A percentile compares a stretch with the other conserved stretches of the same genome.
Evolutionary conservation across 2,329 filamentous ascomycete species (phyloP).

Genomic region (Colletotrichum sp.): DNA sequence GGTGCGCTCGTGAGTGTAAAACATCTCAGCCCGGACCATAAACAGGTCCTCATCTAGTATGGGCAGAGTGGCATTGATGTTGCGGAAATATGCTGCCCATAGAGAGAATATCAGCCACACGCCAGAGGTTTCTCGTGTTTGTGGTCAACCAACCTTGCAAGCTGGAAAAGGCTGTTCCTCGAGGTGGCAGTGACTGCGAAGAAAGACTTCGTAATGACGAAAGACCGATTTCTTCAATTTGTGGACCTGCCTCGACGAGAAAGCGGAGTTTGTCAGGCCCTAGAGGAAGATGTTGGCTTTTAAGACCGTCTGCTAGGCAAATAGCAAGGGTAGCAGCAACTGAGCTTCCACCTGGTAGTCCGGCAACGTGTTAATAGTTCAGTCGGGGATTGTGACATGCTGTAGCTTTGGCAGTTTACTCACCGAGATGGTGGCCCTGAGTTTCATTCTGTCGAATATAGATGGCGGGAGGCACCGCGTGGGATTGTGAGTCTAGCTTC

Average conservation of each 20-base stretch:
- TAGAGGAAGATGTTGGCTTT: background rate
- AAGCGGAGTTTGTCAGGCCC: background rate
- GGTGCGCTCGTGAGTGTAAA: background rate
- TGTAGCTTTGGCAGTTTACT: background rate
- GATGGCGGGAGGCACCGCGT: background rate
- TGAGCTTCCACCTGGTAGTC: background rate
- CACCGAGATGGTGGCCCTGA: background rate
- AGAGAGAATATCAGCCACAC: background rate
- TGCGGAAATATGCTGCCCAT: background rate
- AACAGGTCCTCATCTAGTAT: background rate
- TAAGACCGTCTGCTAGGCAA: background rate
- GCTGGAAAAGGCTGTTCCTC: background rate
- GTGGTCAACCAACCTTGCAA: background rate
- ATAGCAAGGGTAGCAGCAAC: background rate
- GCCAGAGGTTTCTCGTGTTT: background rate
- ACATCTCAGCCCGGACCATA: background rate
- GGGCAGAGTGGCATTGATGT: background rate
- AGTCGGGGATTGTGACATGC: rapidly evolving
- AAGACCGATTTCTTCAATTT: background rate
- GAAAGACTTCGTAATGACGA: background rate
- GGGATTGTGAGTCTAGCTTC: rapidly evolving
- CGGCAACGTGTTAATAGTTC: rapidly evolving
- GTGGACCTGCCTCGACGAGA: background rate
- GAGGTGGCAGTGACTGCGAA: background rate
- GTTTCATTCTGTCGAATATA: background rate